Percentiles rank a stretch among this genome's conserved stretches.
These are phyloP conservation scores for Mortierella sp. DNA, from an alignment of 371 early-diverging fungal genomes.

Conservation along the genomic window DNA sequence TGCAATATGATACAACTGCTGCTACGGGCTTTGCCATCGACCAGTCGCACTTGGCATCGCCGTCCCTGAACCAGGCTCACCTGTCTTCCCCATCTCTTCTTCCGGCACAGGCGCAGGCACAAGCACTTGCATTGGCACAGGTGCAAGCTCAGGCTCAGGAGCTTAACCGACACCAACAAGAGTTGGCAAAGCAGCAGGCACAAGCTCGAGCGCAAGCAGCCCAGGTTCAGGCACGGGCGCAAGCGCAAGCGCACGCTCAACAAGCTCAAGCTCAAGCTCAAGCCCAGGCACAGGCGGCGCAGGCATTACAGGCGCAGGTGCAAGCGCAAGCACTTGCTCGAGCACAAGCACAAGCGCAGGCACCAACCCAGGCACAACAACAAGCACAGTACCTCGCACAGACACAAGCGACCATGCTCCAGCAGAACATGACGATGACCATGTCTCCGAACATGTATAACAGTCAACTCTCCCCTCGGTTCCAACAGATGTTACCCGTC, in stretches of 20 bases:
- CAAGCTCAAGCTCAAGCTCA: slow-evolving; percentile 21
- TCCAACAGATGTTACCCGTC: not conserved
- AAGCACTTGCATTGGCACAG: slow-evolving; percentile 21
- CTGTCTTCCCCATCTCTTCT: slow-evolving; percentile 30
- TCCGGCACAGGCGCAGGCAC: slow-evolving; percentile 24
- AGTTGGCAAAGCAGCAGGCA: slow-evolving; percentile 29
- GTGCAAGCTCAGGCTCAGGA: slow-evolving; percentile 7
- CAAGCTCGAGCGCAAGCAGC: slow-evolving; percentile 18
- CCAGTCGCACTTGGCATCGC: slow-evolving; percentile 29
- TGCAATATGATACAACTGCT: slow-evolving; percentile 28
- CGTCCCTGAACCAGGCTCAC: slow-evolving; percentile 17
- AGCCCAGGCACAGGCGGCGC: slow-evolving; percentile 20
- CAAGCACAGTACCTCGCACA: slow-evolving; percentile 24
- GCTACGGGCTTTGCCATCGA: slow-evolving; percentile 26
- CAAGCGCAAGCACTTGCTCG: slow-evolving; percentile 17
- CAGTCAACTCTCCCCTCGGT: not conserved
- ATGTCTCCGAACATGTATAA: not conserved
- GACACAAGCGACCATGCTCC: slow-evolving; percentile 6
- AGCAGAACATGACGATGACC: not conserved
- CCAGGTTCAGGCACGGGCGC: slow-evolving; percentile 32
- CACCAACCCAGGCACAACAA: slow-evolving; percentile 24
- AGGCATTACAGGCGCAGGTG: slow-evolving; percentile 17
- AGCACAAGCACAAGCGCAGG: slow-evolving; percentile 36
- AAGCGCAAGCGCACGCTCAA: slow-evolving; percentile 24
- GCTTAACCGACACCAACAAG: too few relatives aligned